Base-by-base conservation (phyloP, 345 rosid genomes). In the Arabidopsis suecica region DNA sequence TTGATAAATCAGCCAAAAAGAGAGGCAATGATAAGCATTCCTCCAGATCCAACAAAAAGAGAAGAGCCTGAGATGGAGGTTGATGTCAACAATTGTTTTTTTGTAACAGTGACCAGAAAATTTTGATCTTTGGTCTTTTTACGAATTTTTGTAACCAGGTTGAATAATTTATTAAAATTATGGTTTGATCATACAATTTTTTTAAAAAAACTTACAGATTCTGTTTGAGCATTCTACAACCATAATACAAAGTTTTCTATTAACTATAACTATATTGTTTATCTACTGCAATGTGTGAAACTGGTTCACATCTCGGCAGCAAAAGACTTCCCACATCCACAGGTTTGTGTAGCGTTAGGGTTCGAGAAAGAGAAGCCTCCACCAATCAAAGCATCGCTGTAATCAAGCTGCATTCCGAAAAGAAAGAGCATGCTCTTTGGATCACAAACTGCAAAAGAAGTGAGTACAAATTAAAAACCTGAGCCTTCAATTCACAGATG, bases 351-450 rank as follows among this genome's bases (percentile, higher is more conserved):
- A n/a, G 96, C 94, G 72, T 94, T 94, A 6, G 97, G 98, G 83
- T 94, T 94, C 68, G 85, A 82, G 88, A 94, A 94, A 55, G 89
- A 85, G 84, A 94, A 94, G 78, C 98, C 98, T 54, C 98, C 98
- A 45, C 98, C 97, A 22, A 94, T 94, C 20, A 94, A 90, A 66
- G 98, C 96, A 61, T 91, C 86, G 7, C 97, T 94, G 84, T 91
- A 90, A 81, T 94, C 98, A 70, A 94, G 79, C 75, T 91, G 97
- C 98, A 94, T 91, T n/a, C 97, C 98, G 9, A 80, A 94, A 45
- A 94, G 18, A 79, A 90, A 94, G 10, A 94, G 98, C 58, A 94
- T 95, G 85, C 98, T 94, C 87, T 94, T 94, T 1, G 98, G 97
- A 89, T 94, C 98, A 82, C 95, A 89, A 69, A 94, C 98, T 94